phyloP scores from a whole-genome alignment of 176 grass and related monocot species.

The Musa itinerans region DNA sequence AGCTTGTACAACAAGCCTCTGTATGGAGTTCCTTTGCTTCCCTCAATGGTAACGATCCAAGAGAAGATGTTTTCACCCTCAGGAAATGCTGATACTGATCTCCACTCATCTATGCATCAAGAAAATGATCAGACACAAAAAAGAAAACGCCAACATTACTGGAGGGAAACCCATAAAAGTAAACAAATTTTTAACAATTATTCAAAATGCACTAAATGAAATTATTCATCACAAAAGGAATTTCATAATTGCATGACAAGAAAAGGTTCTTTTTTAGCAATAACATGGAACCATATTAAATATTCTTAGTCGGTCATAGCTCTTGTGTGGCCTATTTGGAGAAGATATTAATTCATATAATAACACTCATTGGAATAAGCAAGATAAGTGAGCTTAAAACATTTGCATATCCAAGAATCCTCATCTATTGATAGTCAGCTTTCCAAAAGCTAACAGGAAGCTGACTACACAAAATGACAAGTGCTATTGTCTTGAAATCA shows the following conservation, averaged over 20 bases:
- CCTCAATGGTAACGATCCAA: conserved; percentile 31
- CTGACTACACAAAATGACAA: too few relatives aligned
- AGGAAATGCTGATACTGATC: conserved; percentile 33
- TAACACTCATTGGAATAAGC: too few relatives aligned
- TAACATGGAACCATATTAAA: too few relatives aligned
- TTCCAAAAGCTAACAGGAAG: too few relatives aligned
- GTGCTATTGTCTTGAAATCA: too few relatives aligned
- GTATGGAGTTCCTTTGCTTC: conserved; percentile 28
- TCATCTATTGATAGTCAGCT: too few relatives aligned
- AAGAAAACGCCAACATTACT: background rate
- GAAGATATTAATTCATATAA: too few relatives aligned
- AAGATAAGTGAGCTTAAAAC: too few relatives aligned
- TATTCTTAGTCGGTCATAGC: too few relatives aligned
- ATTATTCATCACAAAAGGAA: background rate
- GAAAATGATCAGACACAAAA: background rate
- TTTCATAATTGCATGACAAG: background rate
- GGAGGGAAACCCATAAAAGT: background rate
- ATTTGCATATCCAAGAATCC: too few relatives aligned
- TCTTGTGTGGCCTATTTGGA: too few relatives aligned
- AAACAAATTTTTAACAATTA: background rate
- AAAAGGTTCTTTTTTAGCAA: too few relatives aligned
- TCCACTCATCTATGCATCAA: conserved; percentile 18
- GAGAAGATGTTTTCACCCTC: conserved; percentile 32
- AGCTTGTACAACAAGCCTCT: conserved; percentile 27
- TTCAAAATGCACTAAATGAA: background rate